Conservation (phyloP, 306 rosid genomes). For the Pachyrhizus erosus region DNA sequence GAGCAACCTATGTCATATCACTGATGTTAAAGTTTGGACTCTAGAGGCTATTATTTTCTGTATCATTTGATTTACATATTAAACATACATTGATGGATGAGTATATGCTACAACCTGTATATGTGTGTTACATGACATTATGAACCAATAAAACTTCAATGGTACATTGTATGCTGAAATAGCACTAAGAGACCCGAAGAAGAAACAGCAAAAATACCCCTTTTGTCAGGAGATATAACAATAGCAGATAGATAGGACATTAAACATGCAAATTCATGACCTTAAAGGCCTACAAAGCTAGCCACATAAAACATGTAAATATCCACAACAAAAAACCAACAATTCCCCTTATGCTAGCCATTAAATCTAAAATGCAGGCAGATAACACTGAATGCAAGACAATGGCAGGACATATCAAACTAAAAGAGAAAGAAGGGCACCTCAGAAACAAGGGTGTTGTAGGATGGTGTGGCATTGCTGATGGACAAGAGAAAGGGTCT, state of each 20-base stretch:
- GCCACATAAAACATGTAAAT: not conserved
- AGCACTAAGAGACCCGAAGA: not conserved
- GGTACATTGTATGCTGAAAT: not conserved
- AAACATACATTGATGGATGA: not conserved
- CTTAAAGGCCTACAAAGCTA: not conserved
- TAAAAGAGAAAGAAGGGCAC: slow-evolving; percentile 40
- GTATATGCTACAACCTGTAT: not conserved
- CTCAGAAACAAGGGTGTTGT: slow-evolving; percentile 81
- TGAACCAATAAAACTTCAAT: not conserved
- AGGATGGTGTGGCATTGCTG: slow-evolving; percentile 58
- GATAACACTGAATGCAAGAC: not conserved
- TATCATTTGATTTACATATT: not conserved
- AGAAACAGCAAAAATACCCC: not conserved
- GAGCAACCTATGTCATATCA: not conserved
- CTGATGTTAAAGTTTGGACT: not conserved
- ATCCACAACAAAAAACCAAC: not conserved
- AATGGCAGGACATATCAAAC: slow-evolving; percentile 1
- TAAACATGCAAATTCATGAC: slow-evolving; percentile 24
- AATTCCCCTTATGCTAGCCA: slow-evolving; percentile 19
- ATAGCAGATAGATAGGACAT: not conserved
- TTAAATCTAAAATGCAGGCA: slow-evolving; percentile 26
- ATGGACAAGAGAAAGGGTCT: slow-evolving; percentile 59
- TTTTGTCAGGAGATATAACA: slow-evolving; percentile 15
- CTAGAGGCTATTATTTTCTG: not conserved
- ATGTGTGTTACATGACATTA: not conserved